phyloP scores from a whole-genome alignment of 495 filamentous ascomycete genomes.

The Lasiosphaeria hispida region DNA sequence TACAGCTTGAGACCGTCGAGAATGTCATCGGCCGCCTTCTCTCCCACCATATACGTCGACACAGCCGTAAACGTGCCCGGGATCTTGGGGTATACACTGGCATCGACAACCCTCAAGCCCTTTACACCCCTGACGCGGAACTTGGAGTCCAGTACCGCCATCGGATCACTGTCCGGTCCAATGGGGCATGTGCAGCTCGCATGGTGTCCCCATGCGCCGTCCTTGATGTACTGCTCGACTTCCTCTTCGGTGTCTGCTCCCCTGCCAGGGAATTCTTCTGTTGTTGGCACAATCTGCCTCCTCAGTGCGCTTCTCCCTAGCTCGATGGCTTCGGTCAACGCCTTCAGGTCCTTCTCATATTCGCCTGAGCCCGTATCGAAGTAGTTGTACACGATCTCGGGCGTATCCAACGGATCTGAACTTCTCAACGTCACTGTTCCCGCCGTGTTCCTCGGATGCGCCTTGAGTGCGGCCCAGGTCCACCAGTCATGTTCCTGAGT shows the following conservation, averaged over 20 bases:
- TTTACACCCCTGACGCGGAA: constrained; percentile 57
- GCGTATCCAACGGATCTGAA: constrained; percentile 53
- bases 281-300: constrained; percentile 34
- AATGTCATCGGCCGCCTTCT: constrained; percentile 53
- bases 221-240: constrained; percentile 48
- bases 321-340: constrained; percentile 47
- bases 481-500: constrained; percentile 37
- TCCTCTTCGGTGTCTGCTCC: constrained; percentile 40
- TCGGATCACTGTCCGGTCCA: constrained; percentile 51
- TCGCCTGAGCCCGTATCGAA: constrained; percentile 38
- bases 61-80: constrained; percentile 55
- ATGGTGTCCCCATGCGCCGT: constrained; percentile 59
- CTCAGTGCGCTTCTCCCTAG: constrained; percentile 43
- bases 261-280: constrained; percentile 50
- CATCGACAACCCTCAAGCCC: constrained; percentile 63
- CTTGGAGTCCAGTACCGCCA: constrained; percentile 57
- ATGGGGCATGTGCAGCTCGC: constrained; percentile 58
- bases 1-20: constrained; percentile 8
- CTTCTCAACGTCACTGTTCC: constrained; percentile 51
- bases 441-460: constrained; percentile 50
- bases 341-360: constrained; percentile 40
- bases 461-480: constrained; percentile 52
- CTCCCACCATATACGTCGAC: constrained; percentile 57
- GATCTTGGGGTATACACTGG: constrained; percentile 53
- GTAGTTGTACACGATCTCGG: constrained; percentile 55